Percentiles rank a stretch among this genome's conserved stretches.
phyloP scores from a whole-genome alignment of 2,329 filamentous ascomycete genomes.

The Sodiomyces alkalinus region DNA sequence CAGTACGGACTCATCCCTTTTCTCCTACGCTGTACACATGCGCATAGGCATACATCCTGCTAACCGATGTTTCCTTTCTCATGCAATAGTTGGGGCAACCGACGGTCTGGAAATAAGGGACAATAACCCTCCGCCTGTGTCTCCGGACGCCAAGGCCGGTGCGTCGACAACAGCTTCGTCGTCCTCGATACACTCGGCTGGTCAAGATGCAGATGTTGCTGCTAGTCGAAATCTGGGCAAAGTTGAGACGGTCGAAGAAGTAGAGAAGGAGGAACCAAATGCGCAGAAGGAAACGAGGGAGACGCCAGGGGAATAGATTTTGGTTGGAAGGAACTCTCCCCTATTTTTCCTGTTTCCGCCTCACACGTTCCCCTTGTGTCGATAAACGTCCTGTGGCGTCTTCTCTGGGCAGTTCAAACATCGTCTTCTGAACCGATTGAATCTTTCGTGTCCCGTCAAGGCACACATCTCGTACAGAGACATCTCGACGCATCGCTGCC shows the following conservation, averaged over 20 bases:
- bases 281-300: too few relatives aligned
- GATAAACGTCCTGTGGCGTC: too few relatives aligned
- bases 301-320: too few relatives aligned
- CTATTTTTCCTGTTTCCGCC: too few relatives aligned
- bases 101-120: slow-evolving; percentile 23
- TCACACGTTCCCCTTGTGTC: too few relatives aligned
- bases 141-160: slow-evolving; percentile 23
- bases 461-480: too few relatives aligned
- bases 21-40: neutral
- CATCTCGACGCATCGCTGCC: too few relatives aligned
- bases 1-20: slow-evolving; percentile 16
- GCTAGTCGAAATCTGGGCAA: slow-evolving; percentile 20
- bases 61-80: slow-evolving; percentile 6
- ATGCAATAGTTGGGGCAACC: slow-evolving; percentile 22
- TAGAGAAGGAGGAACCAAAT: slow-evolving; percentile 29
- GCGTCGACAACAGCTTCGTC: slow-evolving; percentile 17
- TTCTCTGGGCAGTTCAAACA: too few relatives aligned
- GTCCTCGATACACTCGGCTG: slow-evolving; percentile 16
- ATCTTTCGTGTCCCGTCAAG: too few relatives aligned
- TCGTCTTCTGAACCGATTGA: too few relatives aligned
- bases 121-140: slow-evolving; percentile 23
- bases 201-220: slow-evolving; percentile 19
- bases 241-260: slow-evolving; percentile 34
- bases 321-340: too few relatives aligned
- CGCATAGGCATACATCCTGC: slow-evolving; percentile 1